Evolutionary conservation across 192 early-diverging fungal genomes (phyloP).

Genomic region (Backusella tarrabulga): DNA sequence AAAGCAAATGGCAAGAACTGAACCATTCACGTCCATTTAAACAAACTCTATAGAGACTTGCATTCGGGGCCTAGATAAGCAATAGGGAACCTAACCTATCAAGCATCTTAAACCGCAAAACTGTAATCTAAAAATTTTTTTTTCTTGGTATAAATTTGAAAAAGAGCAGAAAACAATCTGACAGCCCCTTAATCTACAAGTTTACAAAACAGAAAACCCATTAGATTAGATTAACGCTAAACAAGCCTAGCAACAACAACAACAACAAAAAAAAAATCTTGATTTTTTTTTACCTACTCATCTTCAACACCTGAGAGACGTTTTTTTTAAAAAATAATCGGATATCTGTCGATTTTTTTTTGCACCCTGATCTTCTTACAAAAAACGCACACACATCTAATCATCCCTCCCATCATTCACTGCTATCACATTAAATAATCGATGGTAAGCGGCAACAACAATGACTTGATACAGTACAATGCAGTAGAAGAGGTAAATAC

Average conservation of each 20-base stretch:
- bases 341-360: neutral
- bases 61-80: neutral
- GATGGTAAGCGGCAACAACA: neutral
- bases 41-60: neutral
- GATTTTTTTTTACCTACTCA: slow-evolving; percentile 3
- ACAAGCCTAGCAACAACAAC: neutral
- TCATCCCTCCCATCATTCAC: neutral
- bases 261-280: neutral
- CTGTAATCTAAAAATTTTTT: neutral
- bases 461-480: neutral
- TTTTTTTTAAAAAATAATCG: neutral
- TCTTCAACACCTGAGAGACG: slow-evolving; percentile 1
- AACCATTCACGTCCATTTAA: neutral
- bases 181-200: neutral
- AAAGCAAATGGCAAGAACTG: neutral
- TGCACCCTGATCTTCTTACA: neutral
- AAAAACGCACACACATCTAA: neutral
- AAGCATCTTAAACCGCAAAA: neutral
- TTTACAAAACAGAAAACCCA: neutral
- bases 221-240: neutral
- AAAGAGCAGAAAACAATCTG: neutral
- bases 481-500: neutral
- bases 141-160: neutral
- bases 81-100: neutral
- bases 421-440: neutral